Evolutionary conservation across 129 eudicot species (phyloP), one percentile per base, ranked within the genome.

Genomic region (Helianthus annuus): DNA sequence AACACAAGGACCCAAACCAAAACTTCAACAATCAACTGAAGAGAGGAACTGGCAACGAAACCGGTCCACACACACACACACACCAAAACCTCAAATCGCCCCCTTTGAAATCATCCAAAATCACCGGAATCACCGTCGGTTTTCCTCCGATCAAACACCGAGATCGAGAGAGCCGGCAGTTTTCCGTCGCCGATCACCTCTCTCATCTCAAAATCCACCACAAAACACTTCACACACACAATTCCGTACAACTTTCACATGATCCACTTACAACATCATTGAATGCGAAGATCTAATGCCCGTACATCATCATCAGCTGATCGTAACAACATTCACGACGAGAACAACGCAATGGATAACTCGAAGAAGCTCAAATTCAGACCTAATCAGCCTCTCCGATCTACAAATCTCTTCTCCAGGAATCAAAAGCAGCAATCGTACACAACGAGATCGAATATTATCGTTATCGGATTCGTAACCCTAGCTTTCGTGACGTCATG

Each of bases 271-370:
- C 36, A 32, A 15, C 8, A 22, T 2, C 17, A 27, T 71, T 84
- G 91, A 85, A 92, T 89, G 98, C 96, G 91, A 81, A 91, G 98
- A 74, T 79, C 83, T 82, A 92, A 86, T 86, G 96, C 89, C 66
- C 89, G 88, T 53, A 17, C 76, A 67, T 56, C 59, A 75, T 7
- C 74, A 42, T 53, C 76, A 70, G 64, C 38, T 55, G 75, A 81
- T 81, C 68, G 40, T 7, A 54, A 78, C 19, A 77, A 71, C 69
- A 46, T 32, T 27, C 16, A 42, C 9, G 51, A 53, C 3, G 27
- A 45, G 14, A 48, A 49, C 66, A 66, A 17, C 52, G 61, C 36
- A 32, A 88, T 86, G 89, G 90, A 91, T 66, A 73, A 72, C 68
- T 77, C 89, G 9, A 49, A 81, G 38, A 91, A 88, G 77, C 76